Percentiles rank a stretch among this genome's conserved stretches.
phyloP scores from a whole-genome alignment of 2,329 filamentous ascomycete species.

The Fusarium sp. region DNA sequence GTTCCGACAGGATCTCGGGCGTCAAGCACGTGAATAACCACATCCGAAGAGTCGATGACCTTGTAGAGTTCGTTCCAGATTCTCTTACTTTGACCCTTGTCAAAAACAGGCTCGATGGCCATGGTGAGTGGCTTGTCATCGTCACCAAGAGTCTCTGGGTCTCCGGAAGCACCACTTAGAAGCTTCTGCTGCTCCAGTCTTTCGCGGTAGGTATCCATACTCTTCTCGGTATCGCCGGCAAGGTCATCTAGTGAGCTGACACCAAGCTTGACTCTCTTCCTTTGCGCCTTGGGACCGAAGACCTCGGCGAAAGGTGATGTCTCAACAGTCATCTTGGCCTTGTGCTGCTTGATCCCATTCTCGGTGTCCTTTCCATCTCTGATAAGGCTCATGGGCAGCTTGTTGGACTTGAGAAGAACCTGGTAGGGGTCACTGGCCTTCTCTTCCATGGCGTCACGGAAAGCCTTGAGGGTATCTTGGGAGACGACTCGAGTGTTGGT shows the following conservation, averaged over 20 bases:
- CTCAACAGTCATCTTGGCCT: constrained; percentile 93
- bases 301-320: constrained; percentile 86
- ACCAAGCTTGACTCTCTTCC: constrained; percentile 90
- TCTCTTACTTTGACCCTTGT: constrained; percentile 92
- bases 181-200: constrained; percentile 81
- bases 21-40: constrained; percentile 94
- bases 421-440: constrained; percentile 91
- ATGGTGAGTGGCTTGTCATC: constrained; percentile 60
- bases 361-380: constrained; percentile 74
- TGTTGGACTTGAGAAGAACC: constrained; percentile 96
- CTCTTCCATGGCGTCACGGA: constrained; percentile 92
- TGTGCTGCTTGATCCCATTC: constrained; percentile 90
- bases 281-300: constrained; percentile 92
- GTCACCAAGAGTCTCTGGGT: constrained; percentile 62
- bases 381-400: constrained; percentile 95
- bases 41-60: constrained; percentile 94
- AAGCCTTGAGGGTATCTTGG: constrained; percentile 86
- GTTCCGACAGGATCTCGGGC: constrained; percentile 91
- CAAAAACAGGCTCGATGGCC: constrained; percentile 88
- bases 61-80: constrained; percentile 98
- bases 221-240: constrained; percentile 80
- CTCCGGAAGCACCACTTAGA: constrained; percentile 75
- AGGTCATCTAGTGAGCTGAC: constrained; percentile 86
- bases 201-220: constrained; percentile 84
- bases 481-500: constrained; percentile 90